Conservation (phyloP, 163 green algal genomes). For the Chlorella variabilis region DNA sequence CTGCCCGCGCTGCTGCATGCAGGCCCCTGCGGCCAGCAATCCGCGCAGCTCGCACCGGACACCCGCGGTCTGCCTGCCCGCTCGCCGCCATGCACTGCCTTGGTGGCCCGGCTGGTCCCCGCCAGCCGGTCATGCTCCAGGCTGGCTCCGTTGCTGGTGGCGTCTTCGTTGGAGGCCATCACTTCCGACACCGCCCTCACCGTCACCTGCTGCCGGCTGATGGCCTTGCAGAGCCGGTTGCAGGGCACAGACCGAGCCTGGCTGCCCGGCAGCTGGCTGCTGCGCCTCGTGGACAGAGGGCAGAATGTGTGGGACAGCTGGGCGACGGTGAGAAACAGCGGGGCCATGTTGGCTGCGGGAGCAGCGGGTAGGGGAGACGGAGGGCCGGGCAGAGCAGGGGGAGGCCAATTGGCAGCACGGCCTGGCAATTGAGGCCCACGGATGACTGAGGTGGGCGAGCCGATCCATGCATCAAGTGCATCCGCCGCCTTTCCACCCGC, state of each 20-base stretch:
- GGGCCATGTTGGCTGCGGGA: conserved; percentile 39
- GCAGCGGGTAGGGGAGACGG: not conserved
- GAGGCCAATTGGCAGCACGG: not conserved
- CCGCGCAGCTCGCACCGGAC: conserved; percentile 20
- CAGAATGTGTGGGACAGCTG: conserved; percentile 32
- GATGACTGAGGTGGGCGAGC: too few species aligned
- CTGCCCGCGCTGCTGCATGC: not conserved
- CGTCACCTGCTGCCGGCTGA: conserved; percentile 24
- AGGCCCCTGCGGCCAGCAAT: not conserved
- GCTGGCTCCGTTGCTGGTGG: not conserved
- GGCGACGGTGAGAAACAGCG: conserved; percentile 27
- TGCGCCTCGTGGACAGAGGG: conserved; percentile 16
- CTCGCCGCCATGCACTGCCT: conserved; percentile 82
- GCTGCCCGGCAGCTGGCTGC: conserved; percentile 26
- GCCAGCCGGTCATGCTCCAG: conserved; percentile 1
- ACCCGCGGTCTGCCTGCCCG: conserved; percentile 70
- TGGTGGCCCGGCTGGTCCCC: conserved; percentile 38
- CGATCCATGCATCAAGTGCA: too few species aligned
- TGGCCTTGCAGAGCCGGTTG: conserved; percentile 11
- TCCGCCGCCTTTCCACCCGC: too few species aligned
- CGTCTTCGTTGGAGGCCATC: conserved; percentile 10
- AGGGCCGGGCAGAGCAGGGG: not conserved
- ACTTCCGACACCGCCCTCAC: conserved; percentile 28
- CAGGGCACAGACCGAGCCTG: conserved; percentile 38
- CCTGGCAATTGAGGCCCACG: too few species aligned